phyloP scores from a whole-genome alignment of 164 flowering plant species.

The Umbellularia californica region DNA sequence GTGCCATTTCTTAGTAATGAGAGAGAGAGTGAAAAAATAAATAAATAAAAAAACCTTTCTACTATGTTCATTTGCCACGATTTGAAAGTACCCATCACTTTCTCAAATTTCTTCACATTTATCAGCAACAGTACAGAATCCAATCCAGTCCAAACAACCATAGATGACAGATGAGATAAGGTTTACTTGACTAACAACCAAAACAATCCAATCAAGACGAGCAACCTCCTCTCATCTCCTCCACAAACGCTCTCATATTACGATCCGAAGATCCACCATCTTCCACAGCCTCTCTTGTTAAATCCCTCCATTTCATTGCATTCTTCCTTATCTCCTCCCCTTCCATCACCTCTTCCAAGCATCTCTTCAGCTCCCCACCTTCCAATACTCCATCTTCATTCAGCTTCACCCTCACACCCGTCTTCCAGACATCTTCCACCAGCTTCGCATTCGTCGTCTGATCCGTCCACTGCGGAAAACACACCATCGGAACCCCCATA shows the following conservation, averaged over 20 bases:
- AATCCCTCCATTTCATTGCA: slow-evolving; percentile 3
- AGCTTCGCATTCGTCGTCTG: slow-evolving; percentile 56
- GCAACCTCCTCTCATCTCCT: slow-evolving; percentile 23
- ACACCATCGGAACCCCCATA: slow-evolving; percentile 52
- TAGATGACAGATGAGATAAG: too few species aligned
- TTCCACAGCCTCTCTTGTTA: slow-evolving; percentile 7
- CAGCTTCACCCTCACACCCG: slow-evolving; percentile 33
- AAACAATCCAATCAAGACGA: too few species aligned
- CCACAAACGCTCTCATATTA: slow-evolving; percentile 15
- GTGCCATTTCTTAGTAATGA: too few species aligned
- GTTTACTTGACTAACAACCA: too few species aligned
- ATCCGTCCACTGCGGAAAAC: slow-evolving; percentile 45
- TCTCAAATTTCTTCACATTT: too few species aligned
- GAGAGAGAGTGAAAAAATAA: too few species aligned
- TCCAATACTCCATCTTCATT: slow-evolving; percentile 32
- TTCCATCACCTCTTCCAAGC: slow-evolving; percentile 48
- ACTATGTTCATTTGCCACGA: too few species aligned
- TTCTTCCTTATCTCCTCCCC: slow-evolving; percentile 24
- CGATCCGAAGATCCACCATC: slow-evolving; percentile 14
- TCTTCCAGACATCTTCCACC: slow-evolving; percentile 47
- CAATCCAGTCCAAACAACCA: too few species aligned
- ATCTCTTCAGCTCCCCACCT: slow-evolving; percentile 38
- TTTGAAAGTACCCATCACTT: too few species aligned
- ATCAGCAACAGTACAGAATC: too few species aligned
- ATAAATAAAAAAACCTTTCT: too few species aligned